Percentiles rank a stretch among this genome's conserved stretches.
Evolutionary conservation across 2,329 filamentous ascomycete genomes (phyloP).

Genomic region (Sporothrix mexicana): DNA sequence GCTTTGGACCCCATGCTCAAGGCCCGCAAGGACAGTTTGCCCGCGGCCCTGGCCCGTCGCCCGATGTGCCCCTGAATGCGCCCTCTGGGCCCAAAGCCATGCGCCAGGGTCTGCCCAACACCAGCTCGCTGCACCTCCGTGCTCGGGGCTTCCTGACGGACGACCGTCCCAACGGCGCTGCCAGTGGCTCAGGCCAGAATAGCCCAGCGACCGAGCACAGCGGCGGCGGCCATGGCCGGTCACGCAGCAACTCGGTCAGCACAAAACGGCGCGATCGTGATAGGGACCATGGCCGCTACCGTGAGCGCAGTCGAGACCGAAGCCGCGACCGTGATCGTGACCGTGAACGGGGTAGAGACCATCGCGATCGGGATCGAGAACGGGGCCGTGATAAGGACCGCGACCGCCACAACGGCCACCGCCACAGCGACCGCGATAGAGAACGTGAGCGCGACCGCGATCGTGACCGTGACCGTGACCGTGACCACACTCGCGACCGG

Average conservation of each 20-base stretch:
- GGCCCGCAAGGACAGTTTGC: slow-evolving; percentile 21
- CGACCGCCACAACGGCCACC: slow-evolving; percentile 45
- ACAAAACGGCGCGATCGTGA: slow-evolving; percentile 44
- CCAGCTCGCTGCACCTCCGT: slow-evolving; percentile 70
- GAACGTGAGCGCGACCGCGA: too few species aligned
- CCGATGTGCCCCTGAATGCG: slow-evolving; percentile 67
- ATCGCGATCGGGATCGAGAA: slow-evolving; percentile 42
- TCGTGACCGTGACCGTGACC: slow-evolving; percentile 2
- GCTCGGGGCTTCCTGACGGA: slow-evolving; percentile 49
- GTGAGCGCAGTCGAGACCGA: slow-evolving; percentile 43
- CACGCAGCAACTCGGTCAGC: slow-evolving; percentile 57
- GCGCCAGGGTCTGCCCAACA: slow-evolving; percentile 86
- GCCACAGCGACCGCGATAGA: slow-evolving; percentile 25
- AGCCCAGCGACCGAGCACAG: slow-evolving; percentile 39
- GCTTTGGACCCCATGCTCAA: background rate
- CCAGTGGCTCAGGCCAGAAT: slow-evolving; percentile 31
- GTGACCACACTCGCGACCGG: background rate
- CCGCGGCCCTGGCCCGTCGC: slow-evolving; percentile 1
- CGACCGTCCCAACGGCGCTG: slow-evolving; percentile 17
- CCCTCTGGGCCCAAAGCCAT: slow-evolving; percentile 95
- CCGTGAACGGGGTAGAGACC: slow-evolving; percentile 43
- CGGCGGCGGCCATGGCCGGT: slow-evolving; percentile 44
- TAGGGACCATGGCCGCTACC: slow-evolving; percentile 45
- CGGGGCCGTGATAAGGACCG: slow-evolving; percentile 39
- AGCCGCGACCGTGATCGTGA: slow-evolving; percentile 43